phyloP scores from a whole-genome alignment of 176 grass and related monocot species.

The Raddia guianensis region DNA sequence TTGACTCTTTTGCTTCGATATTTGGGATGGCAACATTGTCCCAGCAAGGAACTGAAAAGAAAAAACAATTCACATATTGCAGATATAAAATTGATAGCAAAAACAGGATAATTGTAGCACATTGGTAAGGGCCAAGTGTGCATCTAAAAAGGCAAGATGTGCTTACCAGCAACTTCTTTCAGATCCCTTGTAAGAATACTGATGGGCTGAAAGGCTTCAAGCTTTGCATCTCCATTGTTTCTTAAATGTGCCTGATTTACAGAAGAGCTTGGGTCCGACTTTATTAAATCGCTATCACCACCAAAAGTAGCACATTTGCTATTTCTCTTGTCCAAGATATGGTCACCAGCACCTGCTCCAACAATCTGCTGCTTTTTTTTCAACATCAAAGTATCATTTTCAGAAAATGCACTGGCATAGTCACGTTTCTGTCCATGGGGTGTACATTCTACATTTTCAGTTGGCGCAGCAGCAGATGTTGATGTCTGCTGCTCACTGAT shows the following conservation, averaged over 20 bases:
- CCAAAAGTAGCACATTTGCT: background rate
- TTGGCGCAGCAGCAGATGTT: conserved; percentile 39
- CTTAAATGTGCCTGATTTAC: conserved; percentile 13
- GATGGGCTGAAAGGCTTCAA: conserved; percentile 28
- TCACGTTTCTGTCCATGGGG: conserved; percentile 28
- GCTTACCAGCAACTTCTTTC: conserved; percentile 59
- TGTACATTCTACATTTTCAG: conserved; percentile 30
- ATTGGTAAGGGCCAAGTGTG: background rate
- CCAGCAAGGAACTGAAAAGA: conserved; percentile 70
- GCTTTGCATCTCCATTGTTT: conserved; percentile 27
- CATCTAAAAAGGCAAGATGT: background rate
- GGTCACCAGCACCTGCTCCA: background rate
- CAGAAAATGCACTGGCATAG: conserved; percentile 4
- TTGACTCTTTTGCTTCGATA: background rate
- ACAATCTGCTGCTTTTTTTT: conserved; percentile 1
- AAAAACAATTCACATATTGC: background rate
- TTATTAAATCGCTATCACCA: background rate
- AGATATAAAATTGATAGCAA: conserved; percentile 10
- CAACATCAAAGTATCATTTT: background rate
- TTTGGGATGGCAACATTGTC: conserved; percentile 54
- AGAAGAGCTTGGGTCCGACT: conserved; percentile 20
- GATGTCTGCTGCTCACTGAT: conserved; percentile 48
- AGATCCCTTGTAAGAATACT: conserved; percentile 57
- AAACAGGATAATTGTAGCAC: background rate
- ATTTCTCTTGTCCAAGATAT: background rate